phyloP scores from a whole-genome alignment of 345 rosid genomes.

The Toxicodendron radicans region DNA sequence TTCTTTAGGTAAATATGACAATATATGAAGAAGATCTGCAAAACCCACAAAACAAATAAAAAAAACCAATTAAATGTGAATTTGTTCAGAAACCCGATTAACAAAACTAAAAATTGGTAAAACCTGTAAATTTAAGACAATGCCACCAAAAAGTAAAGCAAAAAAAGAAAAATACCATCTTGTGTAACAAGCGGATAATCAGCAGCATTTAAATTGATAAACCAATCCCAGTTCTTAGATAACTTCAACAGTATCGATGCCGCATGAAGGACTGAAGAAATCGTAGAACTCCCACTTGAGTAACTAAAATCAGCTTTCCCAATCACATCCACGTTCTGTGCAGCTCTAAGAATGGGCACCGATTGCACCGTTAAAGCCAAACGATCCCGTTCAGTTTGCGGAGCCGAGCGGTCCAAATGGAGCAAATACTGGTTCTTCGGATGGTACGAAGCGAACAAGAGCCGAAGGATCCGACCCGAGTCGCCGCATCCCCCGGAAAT shows the following conservation, averaged over 20 bases:
- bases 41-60: conserved; percentile 1
- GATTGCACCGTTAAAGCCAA: conserved; percentile 60
- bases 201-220: conserved; percentile 58
- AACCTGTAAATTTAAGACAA: neutral
- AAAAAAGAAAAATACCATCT: conserved; percentile 58
- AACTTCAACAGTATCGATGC: conserved; percentile 79
- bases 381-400: conserved; percentile 63
- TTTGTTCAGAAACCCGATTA: no score
- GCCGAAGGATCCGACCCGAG: conserved; percentile 66
- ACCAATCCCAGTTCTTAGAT: conserved; percentile 85
- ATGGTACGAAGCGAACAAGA: conserved; percentile 74
- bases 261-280: conserved; percentile 83
- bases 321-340: conserved; percentile 74
- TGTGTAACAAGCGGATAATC: conserved; percentile 94
- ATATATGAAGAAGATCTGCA: conserved; percentile 85
- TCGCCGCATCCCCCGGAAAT: conserved; percentile 78
- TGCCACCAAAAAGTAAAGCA: neutral
- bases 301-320: conserved; percentile 84
- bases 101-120: no score
- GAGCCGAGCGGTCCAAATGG: conserved; percentile 73
- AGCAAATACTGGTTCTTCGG: conserved; percentile 83
- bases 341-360: conserved; percentile 68
- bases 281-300: conserved; percentile 70
- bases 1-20: conserved; percentile 79
- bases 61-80: neutral